Percentiles rank a stretch among this genome's conserved stretches.
Conservation (phyloP, 345 rosid species). For the Arabis alpina region DNA sequence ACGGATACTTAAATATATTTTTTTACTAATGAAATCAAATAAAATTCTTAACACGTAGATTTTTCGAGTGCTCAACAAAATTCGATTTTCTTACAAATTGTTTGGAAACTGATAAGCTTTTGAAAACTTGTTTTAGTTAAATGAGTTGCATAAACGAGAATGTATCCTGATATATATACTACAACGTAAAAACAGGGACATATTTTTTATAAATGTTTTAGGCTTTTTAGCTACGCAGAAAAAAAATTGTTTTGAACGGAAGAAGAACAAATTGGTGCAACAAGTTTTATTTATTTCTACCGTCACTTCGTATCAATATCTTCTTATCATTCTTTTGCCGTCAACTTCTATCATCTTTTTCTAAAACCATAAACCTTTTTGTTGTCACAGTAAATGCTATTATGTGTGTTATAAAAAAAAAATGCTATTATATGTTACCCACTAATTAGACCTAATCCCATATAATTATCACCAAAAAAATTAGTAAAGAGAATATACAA, state of each 20-base stretch:
- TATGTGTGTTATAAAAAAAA: too few species aligned
- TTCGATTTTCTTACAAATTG: too few species aligned
- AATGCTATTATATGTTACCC: neutral
- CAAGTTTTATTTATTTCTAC: neutral
- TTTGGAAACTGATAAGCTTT: too few species aligned
- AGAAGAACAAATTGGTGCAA: slow-evolving; percentile 5
- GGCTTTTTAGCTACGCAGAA: neutral
- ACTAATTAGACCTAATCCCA: slow-evolving; percentile 20
- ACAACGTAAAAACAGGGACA: too few species aligned
- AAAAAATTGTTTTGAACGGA: neutral
- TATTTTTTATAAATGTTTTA: too few species aligned
- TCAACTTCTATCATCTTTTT: slow-evolving; percentile 23
- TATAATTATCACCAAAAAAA: neutral
- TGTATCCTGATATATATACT: too few species aligned
- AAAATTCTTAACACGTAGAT: too few species aligned
- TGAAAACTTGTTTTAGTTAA: too few species aligned
- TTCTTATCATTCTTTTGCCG: slow-evolving; percentile 26
- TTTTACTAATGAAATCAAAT: too few species aligned
- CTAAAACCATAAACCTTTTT: slow-evolving; percentile 6
- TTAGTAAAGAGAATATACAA: neutral
- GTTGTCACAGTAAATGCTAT: slow-evolving; percentile 13
- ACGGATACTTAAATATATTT: too few species aligned
- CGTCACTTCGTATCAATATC: slow-evolving; percentile 25
- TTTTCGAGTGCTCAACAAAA: too few species aligned
- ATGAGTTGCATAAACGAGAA: too few species aligned